Conservation (phyloP, 2,329 filamentous ascomycete species). For the Colletotrichum agaves region DNA sequence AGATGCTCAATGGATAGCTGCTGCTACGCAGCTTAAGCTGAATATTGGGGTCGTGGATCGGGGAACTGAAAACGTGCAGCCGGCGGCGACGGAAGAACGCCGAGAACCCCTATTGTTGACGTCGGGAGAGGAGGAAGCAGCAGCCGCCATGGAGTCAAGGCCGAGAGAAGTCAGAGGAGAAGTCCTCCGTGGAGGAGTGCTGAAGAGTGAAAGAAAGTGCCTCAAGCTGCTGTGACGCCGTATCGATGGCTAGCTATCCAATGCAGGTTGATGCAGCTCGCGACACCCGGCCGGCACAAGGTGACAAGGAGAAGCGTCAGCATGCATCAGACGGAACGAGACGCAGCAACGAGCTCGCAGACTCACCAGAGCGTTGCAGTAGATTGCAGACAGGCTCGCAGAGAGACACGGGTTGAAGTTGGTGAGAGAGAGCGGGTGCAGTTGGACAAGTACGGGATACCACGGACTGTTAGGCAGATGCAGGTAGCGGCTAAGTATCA, state of each 20-base stretch:
- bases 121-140: neutral
- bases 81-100: slow-evolving; percentile 17
- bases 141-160: too few relatives aligned
- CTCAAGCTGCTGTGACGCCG: slow-evolving; percentile 3
- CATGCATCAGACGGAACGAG: slow-evolving; percentile 25
- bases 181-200: neutral
- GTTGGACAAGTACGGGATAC: slow-evolving; percentile 5
- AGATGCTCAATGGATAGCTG: too few relatives aligned
- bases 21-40: neutral
- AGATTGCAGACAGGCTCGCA: slow-evolving; percentile 15
- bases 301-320: slow-evolving; percentile 10
- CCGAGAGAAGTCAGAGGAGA: neutral
- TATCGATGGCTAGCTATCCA: slow-evolving; percentile 7
- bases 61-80: neutral
- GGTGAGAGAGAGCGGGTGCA: neutral
- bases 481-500: slow-evolving; percentile 20
- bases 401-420: slow-evolving; percentile 11
- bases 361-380: slow-evolving; percentile 14
- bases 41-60: neutral
- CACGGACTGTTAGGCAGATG: neutral
- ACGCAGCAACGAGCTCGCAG: slow-evolving; percentile 19
- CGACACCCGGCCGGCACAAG: slow-evolving; percentile 17
- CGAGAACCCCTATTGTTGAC: slow-evolving; percentile 10
- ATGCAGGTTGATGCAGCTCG: slow-evolving; percentile 26
- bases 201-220: slow-evolving; percentile 2